Conservation (phyloP, 1,284 basidiomycete species). For the Pseudozyma flocculosa region DNA sequence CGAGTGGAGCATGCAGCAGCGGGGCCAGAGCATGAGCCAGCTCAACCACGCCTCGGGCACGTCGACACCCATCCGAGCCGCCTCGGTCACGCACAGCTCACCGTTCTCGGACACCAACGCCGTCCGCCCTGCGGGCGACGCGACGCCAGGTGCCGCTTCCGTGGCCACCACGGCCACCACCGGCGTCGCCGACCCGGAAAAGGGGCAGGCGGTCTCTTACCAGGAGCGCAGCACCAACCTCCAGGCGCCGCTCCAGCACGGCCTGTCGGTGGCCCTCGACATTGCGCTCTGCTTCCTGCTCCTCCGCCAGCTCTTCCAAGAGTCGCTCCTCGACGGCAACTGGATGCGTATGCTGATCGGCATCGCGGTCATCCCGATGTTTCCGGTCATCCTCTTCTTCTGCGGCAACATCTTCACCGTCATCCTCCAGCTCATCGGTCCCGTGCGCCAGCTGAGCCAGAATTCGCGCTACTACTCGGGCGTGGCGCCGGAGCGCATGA, state of each 20-base stretch:
- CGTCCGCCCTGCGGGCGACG: neutral
- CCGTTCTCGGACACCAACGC: constrained; percentile 16
- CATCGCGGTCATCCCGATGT: constrained; percentile 67
- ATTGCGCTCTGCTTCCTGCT: constrained; percentile 63
- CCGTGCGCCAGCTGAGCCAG: constrained; percentile 68
- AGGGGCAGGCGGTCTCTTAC: constrained; percentile 6
- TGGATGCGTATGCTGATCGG: constrained; percentile 69
- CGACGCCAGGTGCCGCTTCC: neutral
- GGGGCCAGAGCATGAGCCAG: constrained; percentile 7
- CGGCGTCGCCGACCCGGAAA: constrained; percentile 27
- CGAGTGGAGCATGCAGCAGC: constrained; percentile 1
- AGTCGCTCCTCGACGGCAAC: constrained; percentile 69
- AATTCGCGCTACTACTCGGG: constrained; percentile 60
- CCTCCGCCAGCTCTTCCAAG: constrained; percentile 69
- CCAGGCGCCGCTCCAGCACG: constrained; percentile 76
- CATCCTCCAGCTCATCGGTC: constrained; percentile 47
- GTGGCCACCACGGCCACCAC: no score
- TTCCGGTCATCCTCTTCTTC: constrained; percentile 68
- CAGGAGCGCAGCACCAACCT: constrained; percentile 65
- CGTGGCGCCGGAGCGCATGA: constrained; percentile 64
- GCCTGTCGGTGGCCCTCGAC: constrained; percentile 64
- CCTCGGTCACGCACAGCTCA: constrained; percentile 7
- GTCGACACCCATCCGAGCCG: neutral
- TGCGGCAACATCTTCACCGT: constrained; percentile 65
- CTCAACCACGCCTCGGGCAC: constrained; percentile 7